A percentile compares a stretch with the other conserved stretches of the same genome.
Evolutionary conservation across 192 early-diverging fungal species (phyloP).

Genomic region (Backusella australiensis): DNA sequence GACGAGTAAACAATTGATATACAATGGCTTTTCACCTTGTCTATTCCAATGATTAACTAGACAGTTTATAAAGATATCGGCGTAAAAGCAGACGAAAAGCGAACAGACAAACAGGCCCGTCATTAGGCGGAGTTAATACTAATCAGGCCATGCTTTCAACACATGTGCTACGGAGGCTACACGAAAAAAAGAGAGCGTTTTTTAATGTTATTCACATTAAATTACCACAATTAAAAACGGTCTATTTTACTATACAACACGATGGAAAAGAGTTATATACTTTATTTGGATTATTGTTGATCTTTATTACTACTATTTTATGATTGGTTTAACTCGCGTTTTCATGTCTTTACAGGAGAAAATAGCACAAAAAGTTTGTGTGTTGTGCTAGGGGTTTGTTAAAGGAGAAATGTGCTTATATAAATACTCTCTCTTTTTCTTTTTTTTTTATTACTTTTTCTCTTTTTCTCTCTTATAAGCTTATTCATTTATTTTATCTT

Average conservation of each 20-base stretch:
- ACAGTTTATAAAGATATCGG: background rate
- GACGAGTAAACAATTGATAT: background rate
- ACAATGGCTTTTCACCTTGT: background rate
- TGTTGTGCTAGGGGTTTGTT: background rate
- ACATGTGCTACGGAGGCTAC: conserved; percentile 7
- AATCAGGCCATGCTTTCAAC: conserved; percentile 1
- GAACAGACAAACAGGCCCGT: background rate
- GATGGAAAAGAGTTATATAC: background rate
- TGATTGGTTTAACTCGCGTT: background rate
- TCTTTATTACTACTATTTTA: background rate
- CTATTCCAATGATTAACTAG: background rate
- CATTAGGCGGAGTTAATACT: conserved; percentile 2
- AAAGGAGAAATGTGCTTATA: background rate
- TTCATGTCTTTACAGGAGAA: background rate
- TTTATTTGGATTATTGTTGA: background rate
- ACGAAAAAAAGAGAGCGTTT: background rate
- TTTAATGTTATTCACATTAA: conserved; percentile 1
- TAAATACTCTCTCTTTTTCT: background rate
- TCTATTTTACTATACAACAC: background rate
- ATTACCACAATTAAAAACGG: background rate
- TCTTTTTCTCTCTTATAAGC: background rate
- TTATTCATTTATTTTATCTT: background rate
- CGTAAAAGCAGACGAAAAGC: background rate
- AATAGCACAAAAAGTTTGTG: background rate
- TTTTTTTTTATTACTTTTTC: background rate